These are phyloP conservation scores for Leishmania mexicana DNA, from an alignment of 208 protist species.

Conservation along the genomic window DNA sequence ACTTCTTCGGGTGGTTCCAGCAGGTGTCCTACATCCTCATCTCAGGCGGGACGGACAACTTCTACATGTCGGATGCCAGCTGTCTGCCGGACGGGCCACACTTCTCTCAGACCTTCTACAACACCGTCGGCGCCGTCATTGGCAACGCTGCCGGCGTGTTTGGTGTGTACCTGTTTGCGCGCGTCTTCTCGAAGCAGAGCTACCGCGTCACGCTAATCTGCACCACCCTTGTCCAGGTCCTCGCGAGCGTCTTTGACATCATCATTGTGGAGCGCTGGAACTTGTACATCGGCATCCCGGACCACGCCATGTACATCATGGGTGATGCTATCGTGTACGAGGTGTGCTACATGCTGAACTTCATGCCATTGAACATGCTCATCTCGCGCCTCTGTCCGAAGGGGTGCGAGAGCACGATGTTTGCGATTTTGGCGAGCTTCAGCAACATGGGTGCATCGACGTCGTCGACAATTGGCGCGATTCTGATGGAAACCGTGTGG, in stretches of 20 bases:
- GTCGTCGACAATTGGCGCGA: conserved; percentile 41
- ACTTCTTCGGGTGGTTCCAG: conserved; percentile 49
- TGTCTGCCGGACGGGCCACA: conserved; percentile 51
- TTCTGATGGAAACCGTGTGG: conserved; percentile 55
- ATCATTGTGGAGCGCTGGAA: conserved; percentile 75
- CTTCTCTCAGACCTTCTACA: conserved; percentile 58
- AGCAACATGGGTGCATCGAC: conserved; percentile 66
- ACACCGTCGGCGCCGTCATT: conserved; percentile 42
- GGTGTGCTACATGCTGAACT: conserved; percentile 58
- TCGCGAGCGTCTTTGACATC: conserved; percentile 61
- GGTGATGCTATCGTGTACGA: conserved; percentile 64
- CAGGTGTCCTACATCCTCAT: conserved; percentile 45
- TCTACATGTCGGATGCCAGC: conserved; percentile 39
- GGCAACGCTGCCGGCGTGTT: conserved; percentile 35
- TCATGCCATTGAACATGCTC: conserved; percentile 72
- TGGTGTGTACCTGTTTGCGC: conserved; percentile 47
- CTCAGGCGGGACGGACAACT: conserved; percentile 48
- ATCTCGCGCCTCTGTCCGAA: conserved; percentile 75
- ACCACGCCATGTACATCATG: conserved; percentile 63
- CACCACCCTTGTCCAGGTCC: conserved; percentile 44
- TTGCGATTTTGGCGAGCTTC: conserved; percentile 72
- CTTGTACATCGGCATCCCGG: conserved; percentile 36
- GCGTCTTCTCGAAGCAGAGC: conserved; percentile 41
- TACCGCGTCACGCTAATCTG: conserved; percentile 49
- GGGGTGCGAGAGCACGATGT: conserved; percentile 73